Evolutionary conservation across 768 basidiomycete genomes (phyloP), one percentile per base, ranked within the genome.

Genomic region (Lentinula boryana): DNA sequence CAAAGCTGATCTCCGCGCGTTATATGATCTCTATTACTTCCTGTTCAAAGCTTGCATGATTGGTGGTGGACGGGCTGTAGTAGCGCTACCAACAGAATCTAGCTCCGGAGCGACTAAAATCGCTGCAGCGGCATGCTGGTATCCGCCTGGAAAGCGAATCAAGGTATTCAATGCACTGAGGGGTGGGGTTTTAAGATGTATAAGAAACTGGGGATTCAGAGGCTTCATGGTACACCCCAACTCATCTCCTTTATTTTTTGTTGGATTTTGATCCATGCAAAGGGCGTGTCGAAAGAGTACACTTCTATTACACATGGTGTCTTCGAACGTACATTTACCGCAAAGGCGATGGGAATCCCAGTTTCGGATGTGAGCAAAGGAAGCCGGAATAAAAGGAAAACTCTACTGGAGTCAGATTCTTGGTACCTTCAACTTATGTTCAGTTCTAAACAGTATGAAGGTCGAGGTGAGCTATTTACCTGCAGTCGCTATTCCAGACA

Each of bases 351-450:
- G 15, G 56, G 40, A 31, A 52, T 21, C 9, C 32, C 15, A 35
- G 9, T 12, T 33, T n/a, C n/a, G 5, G 51, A 9, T 5, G 8
- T 27, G 18, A 15, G n/a, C 16, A 57, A 23, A 27, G 16, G 32
- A 32, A 46, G 27, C 15, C n/a, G 2, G 18, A 8, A 57, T 13
- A 38, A 21, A 5, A 16, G 21, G 21, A 43, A 13, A 56, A 40
- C 18, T 5, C 23, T 54, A 13, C 33, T 8, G 3, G 53, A 54
- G 38, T 54, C 53, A n/a, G 53, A 54, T 38, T 54, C 53, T n/a
- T 57, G 56, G 56, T 57, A 57, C n/a, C 41, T 57, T 23, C 56
- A 57, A 23, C 10, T 40, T 3, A 44, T 57, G 44, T 57, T 57
- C 40, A 43, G 41, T 9, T 57, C 56, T 2, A 57, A 57, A 23